phyloP scores from a whole-genome alignment of 2,329 filamentous ascomycete species.

The Mycogone perniciosa region DNA sequence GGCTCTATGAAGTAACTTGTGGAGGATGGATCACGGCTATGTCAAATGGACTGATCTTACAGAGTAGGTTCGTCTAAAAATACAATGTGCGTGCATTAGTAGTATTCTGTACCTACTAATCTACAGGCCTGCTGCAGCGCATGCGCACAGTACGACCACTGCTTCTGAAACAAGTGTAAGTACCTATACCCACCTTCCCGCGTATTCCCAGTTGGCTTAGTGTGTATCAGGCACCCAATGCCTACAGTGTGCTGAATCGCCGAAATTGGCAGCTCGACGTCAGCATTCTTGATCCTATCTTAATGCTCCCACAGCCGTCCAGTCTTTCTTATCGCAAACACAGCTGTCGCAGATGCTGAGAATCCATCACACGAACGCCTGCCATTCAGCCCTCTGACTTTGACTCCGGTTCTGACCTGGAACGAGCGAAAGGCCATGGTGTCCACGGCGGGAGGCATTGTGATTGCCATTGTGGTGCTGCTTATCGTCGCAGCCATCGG shows the following conservation, averaged over 20 bases:
- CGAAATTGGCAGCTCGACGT: not conserved
- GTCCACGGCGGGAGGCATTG: constrained; percentile 58
- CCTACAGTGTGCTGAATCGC: not conserved
- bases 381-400: not conserved
- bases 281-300: not conserved
- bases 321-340: too few species aligned
- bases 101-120: too few species aligned
- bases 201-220: not conserved
- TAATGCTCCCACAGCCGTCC: too few species aligned
- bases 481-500: constrained; percentile 49
- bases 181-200: not conserved
- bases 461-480: constrained; percentile 65
- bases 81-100: too few species aligned
- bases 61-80: too few species aligned
- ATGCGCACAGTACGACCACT: not conserved
- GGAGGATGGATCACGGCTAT: too few species aligned
- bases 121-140: too few species aligned
- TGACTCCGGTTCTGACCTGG: not conserved
- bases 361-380: too few species aligned
- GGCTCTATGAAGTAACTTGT: too few species aligned
- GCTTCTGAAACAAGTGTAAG: not conserved
- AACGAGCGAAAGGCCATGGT: constrained; percentile 38
- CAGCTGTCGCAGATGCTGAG: too few species aligned
- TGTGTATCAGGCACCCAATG: not conserved
- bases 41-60: too few species aligned